Conservation (phyloP, 495 filamentous ascomycete genomes). For the Lasiosphaeria ovina region DNA sequence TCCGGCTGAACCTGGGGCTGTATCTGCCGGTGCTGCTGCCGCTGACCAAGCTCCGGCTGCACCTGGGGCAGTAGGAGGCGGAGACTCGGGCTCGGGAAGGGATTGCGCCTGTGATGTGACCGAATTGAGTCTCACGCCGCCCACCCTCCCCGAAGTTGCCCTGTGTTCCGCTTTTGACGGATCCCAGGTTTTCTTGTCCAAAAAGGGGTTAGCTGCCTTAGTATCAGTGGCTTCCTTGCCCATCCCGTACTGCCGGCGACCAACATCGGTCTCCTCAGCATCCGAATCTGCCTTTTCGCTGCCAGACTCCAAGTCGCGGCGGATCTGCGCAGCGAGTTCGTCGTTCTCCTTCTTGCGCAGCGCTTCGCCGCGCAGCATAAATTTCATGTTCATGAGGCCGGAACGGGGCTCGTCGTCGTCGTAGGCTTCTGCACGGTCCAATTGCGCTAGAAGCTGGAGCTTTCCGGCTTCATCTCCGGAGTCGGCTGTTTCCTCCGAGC, state of each 20-base stretch:
- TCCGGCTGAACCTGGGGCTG: constrained; percentile 26
- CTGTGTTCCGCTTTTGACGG: neutral
- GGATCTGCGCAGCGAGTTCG: constrained; percentile 69
- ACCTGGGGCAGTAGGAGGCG: constrained; percentile 4
- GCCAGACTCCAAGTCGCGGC: constrained; percentile 64
- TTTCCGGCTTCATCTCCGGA: constrained; percentile 54
- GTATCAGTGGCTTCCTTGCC: constrained; percentile 21
- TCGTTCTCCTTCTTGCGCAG: constrained; percentile 75
- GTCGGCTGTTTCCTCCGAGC: constrained; percentile 44
- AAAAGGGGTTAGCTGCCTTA: neutral
- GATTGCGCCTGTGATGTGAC: neutral
- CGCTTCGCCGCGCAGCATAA: constrained; percentile 88
- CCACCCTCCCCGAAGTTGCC: neutral
- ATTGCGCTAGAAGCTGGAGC: constrained; percentile 56
- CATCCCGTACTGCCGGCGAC: constrained; percentile 64
- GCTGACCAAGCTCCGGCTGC: constrained; percentile 36
- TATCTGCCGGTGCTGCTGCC: constrained; percentile 16
- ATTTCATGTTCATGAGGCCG: constrained; percentile 71
- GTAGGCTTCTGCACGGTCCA: constrained; percentile 50
- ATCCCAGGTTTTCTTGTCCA: neutral
- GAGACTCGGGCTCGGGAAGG: constrained; percentile 9
- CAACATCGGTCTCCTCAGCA: constrained; percentile 58
- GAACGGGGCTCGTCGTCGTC: constrained; percentile 39
- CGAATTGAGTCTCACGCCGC: neutral
- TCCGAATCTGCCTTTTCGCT: constrained; percentile 48